Conservation (phyloP, 2,329 filamentous ascomycete species). For the Gnomoniopsis sp. region DNA sequence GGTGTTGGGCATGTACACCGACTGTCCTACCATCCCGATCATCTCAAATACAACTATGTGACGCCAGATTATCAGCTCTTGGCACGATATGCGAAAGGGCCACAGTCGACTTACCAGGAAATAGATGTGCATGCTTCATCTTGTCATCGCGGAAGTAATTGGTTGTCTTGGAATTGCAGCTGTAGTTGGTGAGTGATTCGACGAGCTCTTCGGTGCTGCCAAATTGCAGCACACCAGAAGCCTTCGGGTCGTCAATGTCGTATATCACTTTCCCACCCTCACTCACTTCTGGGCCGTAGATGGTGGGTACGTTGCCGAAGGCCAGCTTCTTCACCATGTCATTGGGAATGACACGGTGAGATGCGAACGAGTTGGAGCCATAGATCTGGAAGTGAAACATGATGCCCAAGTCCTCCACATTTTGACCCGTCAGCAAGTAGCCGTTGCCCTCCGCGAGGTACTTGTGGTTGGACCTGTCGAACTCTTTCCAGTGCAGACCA, state of each 20-base stretch:
- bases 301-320: conserved; percentile 54
- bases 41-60: conserved; percentile 53
- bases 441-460: conserved; percentile 56
- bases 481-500: conserved; percentile 58
- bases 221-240: conserved; percentile 43
- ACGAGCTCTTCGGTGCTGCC: conserved; percentile 47
- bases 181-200: conserved; percentile 49
- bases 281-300: conserved; percentile 30
- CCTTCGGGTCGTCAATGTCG: conserved; percentile 35
- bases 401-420: conserved; percentile 47
- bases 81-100: neutral
- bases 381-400: conserved; percentile 52
- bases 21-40: conserved; percentile 53
- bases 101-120: conserved; percentile 38
- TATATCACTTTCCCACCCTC: conserved; percentile 22
- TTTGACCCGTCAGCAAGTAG: conserved; percentile 45
- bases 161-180: conserved; percentile 51
- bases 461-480: conserved; percentile 47
- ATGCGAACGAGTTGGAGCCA: conserved; percentile 44
- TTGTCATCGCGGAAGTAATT: conserved; percentile 38
- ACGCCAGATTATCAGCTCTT: conserved; percentile 14
- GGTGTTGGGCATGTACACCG: conserved; percentile 46
- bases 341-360: conserved; percentile 50
- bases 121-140: conserved; percentile 43
- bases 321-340: conserved; percentile 52